These are phyloP conservation scores for Botryotinia narcissicola DNA, from an alignment of 2,329 filamentous ascomycete species.

Conservation along the genomic window DNA sequence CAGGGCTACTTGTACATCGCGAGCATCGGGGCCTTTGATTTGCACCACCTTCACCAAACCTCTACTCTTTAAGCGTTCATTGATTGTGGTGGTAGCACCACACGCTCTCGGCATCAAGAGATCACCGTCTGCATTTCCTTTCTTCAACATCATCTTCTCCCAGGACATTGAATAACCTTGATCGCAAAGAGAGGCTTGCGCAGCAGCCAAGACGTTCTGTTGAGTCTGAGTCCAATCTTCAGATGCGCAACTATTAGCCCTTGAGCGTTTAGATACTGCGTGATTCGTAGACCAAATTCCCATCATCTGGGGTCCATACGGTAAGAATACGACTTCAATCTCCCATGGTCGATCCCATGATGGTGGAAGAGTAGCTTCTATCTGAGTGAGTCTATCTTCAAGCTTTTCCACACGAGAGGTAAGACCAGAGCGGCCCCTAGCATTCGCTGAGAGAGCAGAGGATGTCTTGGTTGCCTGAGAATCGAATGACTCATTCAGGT, in stretches of 20 bases:
- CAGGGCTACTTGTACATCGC: constrained; percentile 65
- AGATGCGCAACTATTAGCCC: constrained; percentile 41
- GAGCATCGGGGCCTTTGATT: constrained; percentile 61
- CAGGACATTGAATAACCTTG: constrained; percentile 32
- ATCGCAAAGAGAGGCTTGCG: constrained; percentile 32
- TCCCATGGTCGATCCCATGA: constrained; percentile 65
- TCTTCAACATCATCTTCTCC: constrained; percentile 24
- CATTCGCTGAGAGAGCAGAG: constrained; percentile 39
- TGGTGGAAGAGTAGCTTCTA: constrained; percentile 47
- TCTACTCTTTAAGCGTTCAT: constrained; percentile 70
- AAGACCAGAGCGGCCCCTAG: constrained; percentile 40
- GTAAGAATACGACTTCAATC: constrained; percentile 72
- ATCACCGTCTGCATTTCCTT: neutral
- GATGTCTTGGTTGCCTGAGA: constrained; percentile 41
- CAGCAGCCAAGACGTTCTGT: constrained; percentile 31
- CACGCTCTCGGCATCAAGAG: constrained; percentile 60
- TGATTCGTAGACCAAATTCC: constrained; percentile 52
- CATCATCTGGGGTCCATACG: constrained; percentile 57
- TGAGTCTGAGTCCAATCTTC: constrained; percentile 48
- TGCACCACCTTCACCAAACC: constrained; percentile 66
- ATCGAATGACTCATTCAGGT: constrained; percentile 34
- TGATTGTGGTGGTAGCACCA: constrained; percentile 59
- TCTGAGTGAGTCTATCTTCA: constrained; percentile 41
- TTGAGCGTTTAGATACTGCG: constrained; percentile 38
- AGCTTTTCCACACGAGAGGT: constrained; percentile 45